phyloP scores from a whole-genome alignment of 2,329 filamentous ascomycete genomes.

The Trichothecium sympodiale region DNA sequence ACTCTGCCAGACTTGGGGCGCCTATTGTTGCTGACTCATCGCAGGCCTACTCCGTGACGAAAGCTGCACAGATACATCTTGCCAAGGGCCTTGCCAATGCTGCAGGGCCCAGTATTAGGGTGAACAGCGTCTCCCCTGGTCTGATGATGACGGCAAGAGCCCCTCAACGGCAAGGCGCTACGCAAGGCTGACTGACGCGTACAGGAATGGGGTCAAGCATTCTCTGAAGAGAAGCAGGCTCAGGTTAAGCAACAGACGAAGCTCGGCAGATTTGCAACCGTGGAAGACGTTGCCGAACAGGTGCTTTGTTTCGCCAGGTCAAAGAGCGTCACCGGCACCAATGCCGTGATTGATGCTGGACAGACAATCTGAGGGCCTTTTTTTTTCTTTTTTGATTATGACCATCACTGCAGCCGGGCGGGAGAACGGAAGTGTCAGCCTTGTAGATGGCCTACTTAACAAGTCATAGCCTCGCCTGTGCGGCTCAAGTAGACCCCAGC shows the following conservation, averaged over 20 bases:
- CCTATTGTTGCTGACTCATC: neutral
- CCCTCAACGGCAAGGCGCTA: neutral
- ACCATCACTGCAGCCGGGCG: too few relatives aligned
- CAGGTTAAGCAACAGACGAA: conserved; percentile 41
- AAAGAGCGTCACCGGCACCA: conserved; percentile 39
- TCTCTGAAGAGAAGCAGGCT: conserved; percentile 45
- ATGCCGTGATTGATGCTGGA: conserved; percentile 33
- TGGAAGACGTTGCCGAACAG: conserved; percentile 40
- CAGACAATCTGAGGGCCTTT: conserved; percentile 2
- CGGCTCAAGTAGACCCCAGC: too few relatives aligned
- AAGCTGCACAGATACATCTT: conserved; percentile 58
- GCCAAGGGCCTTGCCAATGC: conserved; percentile 41
- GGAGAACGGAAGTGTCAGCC: too few relatives aligned
- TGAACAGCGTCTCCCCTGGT: conserved; percentile 47
- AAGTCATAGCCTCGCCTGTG: too few relatives aligned
- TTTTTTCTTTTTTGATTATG: too few relatives aligned
- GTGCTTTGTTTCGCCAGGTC: conserved; percentile 37
- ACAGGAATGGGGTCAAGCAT: conserved; percentile 53
- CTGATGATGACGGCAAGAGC: conserved; percentile 32
- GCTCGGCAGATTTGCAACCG: conserved; percentile 47
- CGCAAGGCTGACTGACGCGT: conserved; percentile 4
- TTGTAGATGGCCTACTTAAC: too few relatives aligned
- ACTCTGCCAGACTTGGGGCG: neutral
- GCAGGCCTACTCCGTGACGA: conserved; percentile 65
- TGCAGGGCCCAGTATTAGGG: conserved; percentile 42